Conservation (phyloP, 2,329 filamentous ascomycete species). For the Mollisiaceae sp. region DNA sequence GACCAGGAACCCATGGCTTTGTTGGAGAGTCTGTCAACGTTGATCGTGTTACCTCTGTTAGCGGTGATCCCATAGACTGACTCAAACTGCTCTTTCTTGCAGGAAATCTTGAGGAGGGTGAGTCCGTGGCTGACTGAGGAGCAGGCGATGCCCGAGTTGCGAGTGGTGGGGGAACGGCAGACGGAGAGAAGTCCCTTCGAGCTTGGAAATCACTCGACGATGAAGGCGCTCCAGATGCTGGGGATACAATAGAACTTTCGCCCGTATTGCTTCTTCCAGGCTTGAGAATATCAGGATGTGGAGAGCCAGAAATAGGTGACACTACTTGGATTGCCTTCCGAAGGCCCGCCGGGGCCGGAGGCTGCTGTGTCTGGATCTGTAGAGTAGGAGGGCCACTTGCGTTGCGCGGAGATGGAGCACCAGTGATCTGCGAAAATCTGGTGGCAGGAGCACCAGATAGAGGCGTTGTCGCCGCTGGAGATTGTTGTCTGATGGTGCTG, state of each 20-base stretch:
- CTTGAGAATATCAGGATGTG: slow-evolving; percentile 25
- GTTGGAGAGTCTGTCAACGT: slow-evolving; percentile 28
- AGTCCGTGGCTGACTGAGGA: slow-evolving; percentile 40
- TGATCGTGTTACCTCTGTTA: slow-evolving; percentile 22
- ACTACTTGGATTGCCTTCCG: slow-evolving; percentile 30
- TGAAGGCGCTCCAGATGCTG: slow-evolving; percentile 34
- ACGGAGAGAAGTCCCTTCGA: slow-evolving; percentile 56
- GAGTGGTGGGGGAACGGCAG: slow-evolving; percentile 54
- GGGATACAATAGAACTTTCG: slow-evolving; percentile 29
- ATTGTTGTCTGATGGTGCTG: slow-evolving; percentile 29
- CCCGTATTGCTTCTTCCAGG: slow-evolving; percentile 23
- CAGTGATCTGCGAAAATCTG: slow-evolving; percentile 40
- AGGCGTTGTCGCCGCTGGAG: slow-evolving; percentile 24
- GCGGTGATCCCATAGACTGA: slow-evolving; percentile 47
- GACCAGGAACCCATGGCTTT: slow-evolving; percentile 44
- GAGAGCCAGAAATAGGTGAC: slow-evolving; percentile 30
- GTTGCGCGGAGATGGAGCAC: slow-evolving; percentile 29
- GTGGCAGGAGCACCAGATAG: slow-evolving; percentile 34
- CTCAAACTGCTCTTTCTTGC: slow-evolving; percentile 67
- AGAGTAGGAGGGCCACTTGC: slow-evolving; percentile 36
- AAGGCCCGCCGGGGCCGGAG: slow-evolving; percentile 25
- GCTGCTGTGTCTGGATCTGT: slow-evolving; percentile 35
- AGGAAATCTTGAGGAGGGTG: slow-evolving; percentile 54
- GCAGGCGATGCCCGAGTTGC: slow-evolving; percentile 49
- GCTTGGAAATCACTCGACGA: slow-evolving; percentile 44